A percentile compares a stretch with the other conserved stretches of the same genome.
These are phyloP conservation scores for Fomitopsis pulvina DNA, from an alignment of 768 basidiomycete genomes.

Conservation along the genomic window DNA sequence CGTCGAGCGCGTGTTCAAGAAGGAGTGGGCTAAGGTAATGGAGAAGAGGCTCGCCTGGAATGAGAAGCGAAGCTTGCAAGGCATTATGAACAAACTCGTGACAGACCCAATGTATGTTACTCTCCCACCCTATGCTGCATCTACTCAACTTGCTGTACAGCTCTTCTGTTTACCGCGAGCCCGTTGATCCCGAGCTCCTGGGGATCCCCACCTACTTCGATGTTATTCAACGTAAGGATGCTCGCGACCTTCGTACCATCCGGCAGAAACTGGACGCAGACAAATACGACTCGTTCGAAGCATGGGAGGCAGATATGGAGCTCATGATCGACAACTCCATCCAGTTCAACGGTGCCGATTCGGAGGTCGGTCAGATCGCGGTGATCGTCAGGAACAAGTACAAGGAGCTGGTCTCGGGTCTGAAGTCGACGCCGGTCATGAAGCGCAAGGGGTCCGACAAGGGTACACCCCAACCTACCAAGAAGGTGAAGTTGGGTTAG, in stretches of 20 bases:
- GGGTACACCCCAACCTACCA: conserved; percentile 44
- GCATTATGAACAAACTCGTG: conserved; percentile 59
- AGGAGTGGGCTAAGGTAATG: conserved; percentile 77
- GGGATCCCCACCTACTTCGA: conserved; percentile 87
- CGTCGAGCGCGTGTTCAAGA: conserved; percentile 71
- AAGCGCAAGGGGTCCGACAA: conserved; percentile 75
- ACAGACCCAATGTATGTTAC: conserved; percentile 59
- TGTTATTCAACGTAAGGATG: conserved; percentile 77
- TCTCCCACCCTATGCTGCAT: neutral
- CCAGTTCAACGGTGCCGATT: conserved; percentile 79
- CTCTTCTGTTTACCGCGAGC: conserved; percentile 72
- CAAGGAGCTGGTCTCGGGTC: conserved; percentile 43
- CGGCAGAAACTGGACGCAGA: conserved; percentile 74
- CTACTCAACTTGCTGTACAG: conserved; percentile 27
- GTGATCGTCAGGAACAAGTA: conserved; percentile 42
- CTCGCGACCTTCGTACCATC: conserved; percentile 82
- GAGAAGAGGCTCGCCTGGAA: conserved; percentile 67
- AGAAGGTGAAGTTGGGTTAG: conserved; percentile 63
- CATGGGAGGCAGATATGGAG: conserved; percentile 78
- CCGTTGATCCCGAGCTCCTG: conserved; percentile 82
- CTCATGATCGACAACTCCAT: conserved; percentile 88
- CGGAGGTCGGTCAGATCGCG: conserved; percentile 69
- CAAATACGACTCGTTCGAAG: conserved; percentile 72
- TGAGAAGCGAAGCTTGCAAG: conserved; percentile 76
- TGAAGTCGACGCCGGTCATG: conserved; percentile 36